A percentile compares a stretch with the other conserved stretches of the same genome.
These are phyloP conservation scores for Sclerotinia glacialis DNA, from an alignment of 2,329 filamentous ascomycete genomes.

Conservation along the genomic window DNA sequence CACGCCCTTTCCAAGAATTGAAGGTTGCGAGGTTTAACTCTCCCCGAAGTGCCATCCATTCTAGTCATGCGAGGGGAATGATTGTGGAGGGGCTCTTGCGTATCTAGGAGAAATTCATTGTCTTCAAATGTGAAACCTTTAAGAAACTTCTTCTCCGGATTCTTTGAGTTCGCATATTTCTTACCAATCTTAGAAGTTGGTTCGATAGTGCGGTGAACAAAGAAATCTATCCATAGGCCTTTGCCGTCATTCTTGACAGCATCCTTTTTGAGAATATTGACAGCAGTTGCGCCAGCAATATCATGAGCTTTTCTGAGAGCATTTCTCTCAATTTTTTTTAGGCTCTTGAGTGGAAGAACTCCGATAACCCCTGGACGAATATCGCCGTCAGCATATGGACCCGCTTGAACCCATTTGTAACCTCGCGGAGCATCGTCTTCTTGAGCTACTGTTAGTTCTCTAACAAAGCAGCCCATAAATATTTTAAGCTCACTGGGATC, in stretches of 20 bases:
- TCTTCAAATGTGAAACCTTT: neutral
- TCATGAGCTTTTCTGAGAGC: neutral
- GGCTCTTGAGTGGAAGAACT: neutral
- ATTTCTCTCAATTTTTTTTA: neutral
- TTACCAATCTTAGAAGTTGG: neutral
- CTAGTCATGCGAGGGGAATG: neutral
- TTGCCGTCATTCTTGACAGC: neutral
- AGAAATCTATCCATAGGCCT: neutral
- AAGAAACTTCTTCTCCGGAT: neutral
- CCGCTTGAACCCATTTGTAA: neutral
- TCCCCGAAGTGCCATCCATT: neutral
- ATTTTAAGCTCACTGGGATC: neutral
- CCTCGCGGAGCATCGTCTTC: neutral
- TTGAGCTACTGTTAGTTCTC: neutral
- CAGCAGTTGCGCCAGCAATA: neutral
- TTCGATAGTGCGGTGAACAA: neutral
- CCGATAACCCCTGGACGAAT: neutral
- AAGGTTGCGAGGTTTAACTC: conserved; percentile 11
- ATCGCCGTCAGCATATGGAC: neutral
- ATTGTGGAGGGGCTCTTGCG: neutral
- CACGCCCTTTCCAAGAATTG: neutral
- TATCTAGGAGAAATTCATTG: neutral
- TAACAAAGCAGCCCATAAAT: neutral
- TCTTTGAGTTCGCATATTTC: neutral
- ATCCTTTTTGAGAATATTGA: neutral